Percentiles rank a stretch among this genome's conserved stretches.
phyloP scores from a whole-genome alignment of 1,284 basidiomycete species.

The Puccinia hordei region DNA sequence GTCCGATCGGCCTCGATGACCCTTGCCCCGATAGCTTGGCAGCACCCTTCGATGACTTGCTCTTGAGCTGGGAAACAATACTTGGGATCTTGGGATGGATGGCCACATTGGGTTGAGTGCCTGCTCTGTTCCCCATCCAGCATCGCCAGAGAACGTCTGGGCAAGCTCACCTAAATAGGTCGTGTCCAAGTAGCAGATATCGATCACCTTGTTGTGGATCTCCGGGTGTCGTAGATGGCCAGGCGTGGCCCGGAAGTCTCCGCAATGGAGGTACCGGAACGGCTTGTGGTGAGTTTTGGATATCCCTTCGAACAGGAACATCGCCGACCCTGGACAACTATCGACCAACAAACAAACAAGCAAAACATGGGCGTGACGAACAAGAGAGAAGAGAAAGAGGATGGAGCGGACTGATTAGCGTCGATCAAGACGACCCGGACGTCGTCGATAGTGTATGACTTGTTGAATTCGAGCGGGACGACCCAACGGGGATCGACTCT shows the following conservation, averaged over 20 bases:
- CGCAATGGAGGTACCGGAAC: slow-evolving; percentile 47
- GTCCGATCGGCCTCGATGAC: slow-evolving; percentile 12
- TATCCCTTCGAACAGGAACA: slow-evolving; percentile 46
- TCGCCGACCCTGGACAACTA: slow-evolving; percentile 47
- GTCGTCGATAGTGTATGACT: background rate
- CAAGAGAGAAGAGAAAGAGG: background rate
- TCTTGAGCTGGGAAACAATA: slow-evolving; percentile 51
- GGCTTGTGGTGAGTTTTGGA: slow-evolving; percentile 7
- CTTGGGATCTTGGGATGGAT: slow-evolving; percentile 44
- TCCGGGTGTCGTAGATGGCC: slow-evolving; percentile 18
- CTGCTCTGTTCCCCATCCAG: background rate
- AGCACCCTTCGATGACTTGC: slow-evolving; percentile 33
- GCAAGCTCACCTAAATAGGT: slow-evolving; percentile 37
- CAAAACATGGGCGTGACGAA: too few relatives aligned
- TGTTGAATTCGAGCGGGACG: slow-evolving; percentile 13
- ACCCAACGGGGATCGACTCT: slow-evolving; percentile 28
- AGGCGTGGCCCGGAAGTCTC: slow-evolving; percentile 46
- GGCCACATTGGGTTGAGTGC: background rate
- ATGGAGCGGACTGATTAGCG: slow-evolving; percentile 39
- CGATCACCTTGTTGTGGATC: slow-evolving; percentile 29
- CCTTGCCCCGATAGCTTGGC: background rate
- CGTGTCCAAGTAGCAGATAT: slow-evolving; percentile 47
- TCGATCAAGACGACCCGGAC: slow-evolving; percentile 41
- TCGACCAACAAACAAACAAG: background rate
- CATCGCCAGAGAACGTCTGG: too few relatives aligned